Percentiles rank a stretch among this genome's conserved stretches.
phyloP scores from a whole-genome alignment of 148 eudicot species.

The Cornus suecica region DNA sequence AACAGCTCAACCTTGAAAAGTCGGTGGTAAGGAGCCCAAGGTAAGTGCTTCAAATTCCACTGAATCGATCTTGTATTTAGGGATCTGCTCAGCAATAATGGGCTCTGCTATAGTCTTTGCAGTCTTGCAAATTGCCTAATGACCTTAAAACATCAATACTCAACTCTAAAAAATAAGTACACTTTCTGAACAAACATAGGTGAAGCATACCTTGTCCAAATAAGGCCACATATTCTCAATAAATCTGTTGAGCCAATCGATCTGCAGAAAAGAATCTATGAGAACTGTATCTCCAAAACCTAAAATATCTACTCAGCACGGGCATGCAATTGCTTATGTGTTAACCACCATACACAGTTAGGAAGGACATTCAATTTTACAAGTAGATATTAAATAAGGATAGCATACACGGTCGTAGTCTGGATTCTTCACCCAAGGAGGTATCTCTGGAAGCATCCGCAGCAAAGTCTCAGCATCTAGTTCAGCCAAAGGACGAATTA shows the following conservation, averaged over 20 bases:
- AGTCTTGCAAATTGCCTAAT: slow-evolving; percentile 86
- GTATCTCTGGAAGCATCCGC: slow-evolving; percentile 76
- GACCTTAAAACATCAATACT: slow-evolving; percentile 13
- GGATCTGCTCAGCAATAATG: slow-evolving; percentile 90
- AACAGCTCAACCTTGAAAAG: slow-evolving; percentile 68
- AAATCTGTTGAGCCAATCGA: slow-evolving; percentile 95
- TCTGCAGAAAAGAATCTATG: slow-evolving; percentile 33
- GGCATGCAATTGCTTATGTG: neutral
- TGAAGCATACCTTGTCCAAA: slow-evolving; percentile 68
- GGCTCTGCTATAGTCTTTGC: slow-evolving; percentile 63
- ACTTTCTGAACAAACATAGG: neutral
- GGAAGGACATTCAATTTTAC: neutral
- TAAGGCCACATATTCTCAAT: slow-evolving; percentile 88
- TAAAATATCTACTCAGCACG: neutral
- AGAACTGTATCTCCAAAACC: neutral
- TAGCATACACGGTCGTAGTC: slow-evolving; percentile 77
- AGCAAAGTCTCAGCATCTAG: slow-evolving; percentile 52
- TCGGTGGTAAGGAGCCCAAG: slow-evolving; percentile 79
- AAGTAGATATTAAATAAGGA: neutral
- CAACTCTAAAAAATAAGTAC: slow-evolving; percentile 8
- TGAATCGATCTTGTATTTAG: slow-evolving; percentile 76
- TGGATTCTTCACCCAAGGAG: slow-evolving; percentile 92
- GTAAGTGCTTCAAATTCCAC: slow-evolving; percentile 74
- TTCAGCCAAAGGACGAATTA: slow-evolving; percentile 65
- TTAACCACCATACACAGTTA: neutral